These are phyloP conservation scores for Pseudogymnoascus sp. DNA, from an alignment of 2,329 filamentous ascomycete species.

Conservation along the genomic window DNA sequence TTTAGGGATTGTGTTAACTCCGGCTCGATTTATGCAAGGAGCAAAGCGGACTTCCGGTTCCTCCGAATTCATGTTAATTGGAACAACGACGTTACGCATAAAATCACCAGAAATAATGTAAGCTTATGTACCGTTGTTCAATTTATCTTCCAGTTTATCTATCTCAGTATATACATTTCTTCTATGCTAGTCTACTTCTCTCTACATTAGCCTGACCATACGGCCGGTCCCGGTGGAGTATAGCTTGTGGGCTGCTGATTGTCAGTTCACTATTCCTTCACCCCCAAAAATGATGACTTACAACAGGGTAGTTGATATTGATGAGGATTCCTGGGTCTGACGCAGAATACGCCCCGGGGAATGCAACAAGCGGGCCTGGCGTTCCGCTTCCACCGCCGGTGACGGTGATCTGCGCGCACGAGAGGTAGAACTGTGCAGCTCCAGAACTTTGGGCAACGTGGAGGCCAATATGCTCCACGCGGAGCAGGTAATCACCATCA, in stretches of 20 bases:
- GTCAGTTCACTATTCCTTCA: background rate
- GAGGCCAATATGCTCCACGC: slow-evolving; percentile 30
- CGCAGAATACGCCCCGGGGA: slow-evolving; percentile 31
- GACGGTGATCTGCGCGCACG: slow-evolving; percentile 36
- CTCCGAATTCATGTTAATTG: background rate
- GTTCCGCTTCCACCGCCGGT: slow-evolving; percentile 34
- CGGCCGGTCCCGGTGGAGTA: slow-evolving; percentile 21
- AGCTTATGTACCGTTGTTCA: background rate
- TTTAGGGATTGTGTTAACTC: background rate
- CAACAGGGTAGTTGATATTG: slow-evolving; percentile 31
- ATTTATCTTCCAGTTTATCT: background rate
- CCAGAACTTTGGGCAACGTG: slow-evolving; percentile 14
- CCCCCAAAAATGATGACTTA: slow-evolving; percentile 14
- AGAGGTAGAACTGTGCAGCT: slow-evolving; percentile 25
- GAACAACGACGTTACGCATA: background rate
- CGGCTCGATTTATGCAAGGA: background rate
- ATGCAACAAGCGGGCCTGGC: slow-evolving; percentile 29
- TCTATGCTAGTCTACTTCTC: background rate
- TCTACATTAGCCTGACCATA: slow-evolving; percentile 15
- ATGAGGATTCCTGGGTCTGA: slow-evolving; percentile 30
- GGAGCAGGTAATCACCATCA: slow-evolving; percentile 32
- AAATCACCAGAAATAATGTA: background rate
- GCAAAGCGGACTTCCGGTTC: background rate
- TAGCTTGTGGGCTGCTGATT: slow-evolving; percentile 21
- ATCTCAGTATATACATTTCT: background rate